A percentile compares a stretch with the other conserved stretches of the same genome.
phyloP scores from a whole-genome alignment of 1,284 basidiomycete species.

The Ustilago bromivora region DNA sequence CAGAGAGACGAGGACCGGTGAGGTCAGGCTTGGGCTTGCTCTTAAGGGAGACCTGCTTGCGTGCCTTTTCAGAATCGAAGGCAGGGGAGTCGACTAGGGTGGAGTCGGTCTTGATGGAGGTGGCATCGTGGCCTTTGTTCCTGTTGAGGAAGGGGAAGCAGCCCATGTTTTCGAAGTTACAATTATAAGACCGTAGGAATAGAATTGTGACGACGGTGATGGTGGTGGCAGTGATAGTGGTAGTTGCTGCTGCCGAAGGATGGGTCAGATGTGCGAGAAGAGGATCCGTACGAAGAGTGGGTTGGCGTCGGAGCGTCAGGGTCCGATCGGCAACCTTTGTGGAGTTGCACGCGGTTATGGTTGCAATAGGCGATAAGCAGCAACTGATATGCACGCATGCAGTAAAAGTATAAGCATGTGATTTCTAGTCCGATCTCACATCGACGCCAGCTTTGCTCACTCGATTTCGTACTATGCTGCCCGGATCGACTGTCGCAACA shows the following conservation, averaged over 20 bases:
- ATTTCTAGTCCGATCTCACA: no score
- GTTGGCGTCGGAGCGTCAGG: conserved; percentile 16
- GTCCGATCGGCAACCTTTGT: conserved; percentile 21
- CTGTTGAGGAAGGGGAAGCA: conserved; percentile 42
- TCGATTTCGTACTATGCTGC: no score
- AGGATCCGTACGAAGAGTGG: conserved; percentile 14
- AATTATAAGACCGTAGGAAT: no score
- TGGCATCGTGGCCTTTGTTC: conserved; percentile 23
- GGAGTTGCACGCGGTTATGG: not conserved
- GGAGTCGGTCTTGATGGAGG: conserved; percentile 36
- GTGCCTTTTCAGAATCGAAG: conserved; percentile 21
- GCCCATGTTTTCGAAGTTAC: conserved; percentile 23
- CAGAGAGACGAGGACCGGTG: conserved; percentile 73
- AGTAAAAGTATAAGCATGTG: no score
- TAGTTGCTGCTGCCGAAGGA: not conserved
- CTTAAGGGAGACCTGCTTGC: conserved; percentile 7
- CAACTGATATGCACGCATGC: not conserved
- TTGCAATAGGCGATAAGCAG: not conserved
- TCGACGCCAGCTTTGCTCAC: no score
- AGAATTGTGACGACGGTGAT: not conserved
- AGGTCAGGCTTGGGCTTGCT: conserved; percentile 26
- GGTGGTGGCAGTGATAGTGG: not conserved
- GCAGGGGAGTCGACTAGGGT: conserved; percentile 34
- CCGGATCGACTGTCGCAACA: no score
- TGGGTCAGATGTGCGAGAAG: not conserved